Evolutionary conservation across 2,329 filamentous ascomycete genomes (phyloP), one percentile per base, ranked within the genome.

Genomic region (Aspergillus ruber): DNA sequence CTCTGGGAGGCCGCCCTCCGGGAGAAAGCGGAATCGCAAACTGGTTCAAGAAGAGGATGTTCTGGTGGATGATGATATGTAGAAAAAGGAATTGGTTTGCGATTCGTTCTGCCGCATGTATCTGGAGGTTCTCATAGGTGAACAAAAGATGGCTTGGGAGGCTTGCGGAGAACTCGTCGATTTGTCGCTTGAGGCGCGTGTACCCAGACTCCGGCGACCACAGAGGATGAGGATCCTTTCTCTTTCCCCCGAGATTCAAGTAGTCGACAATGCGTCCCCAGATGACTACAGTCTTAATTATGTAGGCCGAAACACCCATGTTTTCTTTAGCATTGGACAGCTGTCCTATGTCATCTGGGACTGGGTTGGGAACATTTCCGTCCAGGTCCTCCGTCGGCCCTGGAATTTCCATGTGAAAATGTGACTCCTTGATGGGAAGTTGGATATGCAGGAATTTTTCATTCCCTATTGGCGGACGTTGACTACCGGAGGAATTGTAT

Each of bases 401-500:
- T 1, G 88, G 86, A 63, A 96, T 91, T 62, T 96, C 91, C 63
- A 95, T 83, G 54, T 91, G 85, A 60, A 95, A 97, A 53, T 88
- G 84, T 43, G 84, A 84, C 65, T 98, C 93, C 63, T 88, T 90
- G 58, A 96, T 87, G 0, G 93, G 93, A 20, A 98, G 72, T 54
- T 93, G 91, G 13, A 96, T 88, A 56, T 89, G 85, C 51, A 97
- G 80, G 47, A 88, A 88, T 55, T 93, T 88, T 65, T 96, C 90
- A 55, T 88, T 85, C 46, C 95, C 85, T 57, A 96, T 95, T 45
- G 89, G 88, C 17, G 93, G 93, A 33, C 91, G 80, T 60, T 96
- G 90, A 2, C 89, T 94, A 2, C 93, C 91, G 1, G 90, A 96
- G 0, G 91, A 96, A 68, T 94, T 96, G 74, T 96, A 96, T 0